These are phyloP conservation scores for Aspergillus udagawae DNA, from an alignment of 2,329 filamentous ascomycete genomes.

Conservation along the genomic window DNA sequence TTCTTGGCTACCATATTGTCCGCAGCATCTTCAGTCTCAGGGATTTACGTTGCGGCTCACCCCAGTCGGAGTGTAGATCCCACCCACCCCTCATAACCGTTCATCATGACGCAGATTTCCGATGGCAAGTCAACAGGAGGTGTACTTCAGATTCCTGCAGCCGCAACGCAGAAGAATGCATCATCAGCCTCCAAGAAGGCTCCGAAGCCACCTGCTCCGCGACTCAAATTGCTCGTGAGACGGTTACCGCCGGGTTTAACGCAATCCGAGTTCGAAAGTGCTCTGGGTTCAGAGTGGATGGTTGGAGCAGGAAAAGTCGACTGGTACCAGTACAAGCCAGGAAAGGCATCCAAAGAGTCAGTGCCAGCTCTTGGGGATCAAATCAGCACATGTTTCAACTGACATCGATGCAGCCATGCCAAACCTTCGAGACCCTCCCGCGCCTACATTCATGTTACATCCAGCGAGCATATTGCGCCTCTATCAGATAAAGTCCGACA, in stretches of 20 bases:
- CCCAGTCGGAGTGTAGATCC: not conserved
- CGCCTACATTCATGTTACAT: slow-evolving; percentile 78
- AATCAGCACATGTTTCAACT: not conserved
- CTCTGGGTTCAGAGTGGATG: slow-evolving; percentile 78
- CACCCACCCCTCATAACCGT: not conserved
- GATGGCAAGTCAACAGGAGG: slow-evolving; percentile 46
- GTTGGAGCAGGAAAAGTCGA: slow-evolving; percentile 76
- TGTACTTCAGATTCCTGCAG: slow-evolving; percentile 48
- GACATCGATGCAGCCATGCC: slow-evolving; percentile 55
- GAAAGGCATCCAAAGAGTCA: slow-evolving; percentile 82
- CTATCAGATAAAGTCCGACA: slow-evolving; percentile 68
- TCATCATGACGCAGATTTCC: slow-evolving; percentile 26
- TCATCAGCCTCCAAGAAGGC: slow-evolving; percentile 45
- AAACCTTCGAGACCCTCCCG: slow-evolving; percentile 78
- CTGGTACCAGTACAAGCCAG: slow-evolving; percentile 69
- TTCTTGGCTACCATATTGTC: not conserved
- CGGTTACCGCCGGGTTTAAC: slow-evolving; percentile 83
- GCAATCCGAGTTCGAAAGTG: slow-evolving; percentile 67
- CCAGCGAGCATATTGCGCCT: slow-evolving; percentile 60
- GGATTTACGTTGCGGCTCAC: not conserved
- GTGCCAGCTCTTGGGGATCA: slow-evolving; percentile 26
- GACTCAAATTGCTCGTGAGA: slow-evolving; percentile 80
- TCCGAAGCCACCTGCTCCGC: slow-evolving; percentile 49
- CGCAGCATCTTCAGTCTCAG: not conserved
- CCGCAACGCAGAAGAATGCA: slow-evolving; percentile 44